A percentile compares a stretch with the other conserved stretches of the same genome.
These are phyloP conservation scores for Pisolithus microcarpus DNA, from an alignment of 768 basidiomycete genomes.

Conservation along the genomic window DNA sequence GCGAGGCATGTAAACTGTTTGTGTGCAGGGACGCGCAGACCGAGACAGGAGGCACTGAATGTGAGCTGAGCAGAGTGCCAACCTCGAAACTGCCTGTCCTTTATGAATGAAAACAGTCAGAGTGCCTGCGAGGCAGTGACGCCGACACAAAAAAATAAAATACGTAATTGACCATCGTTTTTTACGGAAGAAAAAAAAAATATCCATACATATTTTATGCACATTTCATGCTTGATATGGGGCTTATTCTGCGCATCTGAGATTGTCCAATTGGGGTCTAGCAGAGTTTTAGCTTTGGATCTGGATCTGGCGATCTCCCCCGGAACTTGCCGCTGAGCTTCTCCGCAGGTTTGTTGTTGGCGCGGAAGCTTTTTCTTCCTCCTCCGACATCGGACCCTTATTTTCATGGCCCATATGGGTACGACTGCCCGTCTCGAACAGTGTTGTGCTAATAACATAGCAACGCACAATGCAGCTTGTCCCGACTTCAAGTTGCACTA, in stretches of 20 bases:
- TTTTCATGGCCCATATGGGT: neutral
- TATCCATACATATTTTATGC: slow-evolving; percentile 9
- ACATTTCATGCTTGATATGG: neutral
- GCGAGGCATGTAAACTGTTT: slow-evolving; percentile 20
- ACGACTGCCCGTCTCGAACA: neutral
- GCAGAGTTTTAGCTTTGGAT: slow-evolving; percentile 28
- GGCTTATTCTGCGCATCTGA: slow-evolving; percentile 18
- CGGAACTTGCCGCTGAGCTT: slow-evolving; percentile 20
- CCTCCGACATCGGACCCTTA: slow-evolving; percentile 1
- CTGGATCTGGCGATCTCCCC: slow-evolving; percentile 19
- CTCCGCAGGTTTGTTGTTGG: slow-evolving; percentile 17
- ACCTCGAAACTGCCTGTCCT: too few species aligned
- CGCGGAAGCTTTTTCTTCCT: slow-evolving; percentile 19
- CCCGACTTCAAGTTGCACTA: too few species aligned
- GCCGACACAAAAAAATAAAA: slow-evolving; percentile 14
- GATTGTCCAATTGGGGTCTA: slow-evolving; percentile 29
- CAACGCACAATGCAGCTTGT: too few species aligned
- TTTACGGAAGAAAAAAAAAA: slow-evolving; percentile 17
- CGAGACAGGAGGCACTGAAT: slow-evolving; percentile 6
- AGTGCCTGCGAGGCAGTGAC: slow-evolving; percentile 24
- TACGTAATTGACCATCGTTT: slow-evolving; percentile 23
- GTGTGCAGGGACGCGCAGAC: neutral
- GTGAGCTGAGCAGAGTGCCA: too few species aligned
- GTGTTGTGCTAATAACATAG: too few species aligned
- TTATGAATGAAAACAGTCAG: neutral